phyloP scores from a whole-genome alignment of 228 moss, liverwort and hornwort genomes.

The Sphagnum magellanicum region DNA sequence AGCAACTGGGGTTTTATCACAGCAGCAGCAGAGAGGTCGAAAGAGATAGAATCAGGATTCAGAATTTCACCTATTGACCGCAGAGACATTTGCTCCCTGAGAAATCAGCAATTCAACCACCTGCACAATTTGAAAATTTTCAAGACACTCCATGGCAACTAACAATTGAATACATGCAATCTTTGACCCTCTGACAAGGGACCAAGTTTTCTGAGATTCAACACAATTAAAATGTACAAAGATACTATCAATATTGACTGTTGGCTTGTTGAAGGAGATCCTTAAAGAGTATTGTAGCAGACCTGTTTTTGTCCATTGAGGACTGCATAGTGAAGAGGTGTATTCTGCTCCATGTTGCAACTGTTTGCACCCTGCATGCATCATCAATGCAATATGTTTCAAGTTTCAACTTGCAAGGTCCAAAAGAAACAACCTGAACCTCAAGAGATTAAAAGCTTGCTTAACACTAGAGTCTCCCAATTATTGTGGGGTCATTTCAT shows the following conservation, averaged over 20 bases:
- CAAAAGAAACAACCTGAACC: no score
- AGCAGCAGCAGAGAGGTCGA: background rate
- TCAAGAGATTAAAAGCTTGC: no score
- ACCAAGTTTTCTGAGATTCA: background rate
- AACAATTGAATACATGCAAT: background rate
- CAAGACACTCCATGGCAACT: constrained; percentile 1
- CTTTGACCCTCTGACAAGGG: background rate
- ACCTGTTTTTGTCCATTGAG: constrained; percentile 69
- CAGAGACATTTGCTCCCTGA: constrained; percentile 64
- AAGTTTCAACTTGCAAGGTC: background rate
- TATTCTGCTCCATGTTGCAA: constrained; percentile 83
- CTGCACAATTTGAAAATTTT: constrained; percentile 13
- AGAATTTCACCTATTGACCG: constrained; percentile 50
- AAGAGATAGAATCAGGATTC: background rate
- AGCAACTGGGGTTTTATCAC: no score
- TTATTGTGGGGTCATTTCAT: no score
- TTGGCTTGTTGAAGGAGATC: background rate
- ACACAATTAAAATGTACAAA: background rate
- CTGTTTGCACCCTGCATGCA: constrained; percentile 58
- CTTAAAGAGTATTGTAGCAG: constrained; percentile 5
- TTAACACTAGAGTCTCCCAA: no score
- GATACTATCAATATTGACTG: background rate
- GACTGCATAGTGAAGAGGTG: constrained; percentile 90
- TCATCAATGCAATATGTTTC: constrained; percentile 3
- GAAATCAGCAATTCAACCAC: constrained; percentile 74